Conservation (phyloP, 768 basidiomycete species). For the Rhodotorula diobovata region DNA sequence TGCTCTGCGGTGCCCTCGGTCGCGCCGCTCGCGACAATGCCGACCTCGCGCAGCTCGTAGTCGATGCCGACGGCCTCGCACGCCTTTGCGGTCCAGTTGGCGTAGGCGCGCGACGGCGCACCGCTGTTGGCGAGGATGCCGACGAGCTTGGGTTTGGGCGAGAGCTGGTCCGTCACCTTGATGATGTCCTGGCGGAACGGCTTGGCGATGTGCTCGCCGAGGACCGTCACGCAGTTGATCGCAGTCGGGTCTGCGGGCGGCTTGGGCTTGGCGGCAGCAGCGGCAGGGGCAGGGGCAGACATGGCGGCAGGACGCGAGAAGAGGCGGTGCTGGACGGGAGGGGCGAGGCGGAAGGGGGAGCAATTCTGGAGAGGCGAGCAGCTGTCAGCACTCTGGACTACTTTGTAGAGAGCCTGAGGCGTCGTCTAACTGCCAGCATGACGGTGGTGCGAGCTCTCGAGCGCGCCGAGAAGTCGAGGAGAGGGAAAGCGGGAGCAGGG, state of each 20-base stretch:
- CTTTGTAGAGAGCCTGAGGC: no score
- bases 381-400: background rate
- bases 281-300: constrained; percentile 63
- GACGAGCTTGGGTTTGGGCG: constrained; percentile 63
- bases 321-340: constrained; percentile 50
- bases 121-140: constrained; percentile 85
- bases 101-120: constrained; percentile 72
- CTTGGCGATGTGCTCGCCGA: constrained; percentile 66
- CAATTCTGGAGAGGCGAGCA: constrained; percentile 43
- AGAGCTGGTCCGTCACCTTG: constrained; percentile 37
- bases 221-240: constrained; percentile 10
- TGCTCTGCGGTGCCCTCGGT: constrained; percentile 44
- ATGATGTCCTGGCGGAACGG: constrained; percentile 69
- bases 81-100: constrained; percentile 85
- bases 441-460: no score
- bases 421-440: no score
- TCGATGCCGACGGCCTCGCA: constrained; percentile 82
- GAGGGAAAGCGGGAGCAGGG: no score
- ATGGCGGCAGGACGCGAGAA: constrained; percentile 63
- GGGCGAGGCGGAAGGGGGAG: background rate
- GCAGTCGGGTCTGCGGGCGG: constrained; percentile 51
- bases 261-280: no score
- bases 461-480: no score
- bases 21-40: constrained; percentile 56
- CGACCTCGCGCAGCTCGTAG: constrained; percentile 72